Base-by-base conservation (phyloP, 306 rosid species). In the Cicer bijugum region DNA sequence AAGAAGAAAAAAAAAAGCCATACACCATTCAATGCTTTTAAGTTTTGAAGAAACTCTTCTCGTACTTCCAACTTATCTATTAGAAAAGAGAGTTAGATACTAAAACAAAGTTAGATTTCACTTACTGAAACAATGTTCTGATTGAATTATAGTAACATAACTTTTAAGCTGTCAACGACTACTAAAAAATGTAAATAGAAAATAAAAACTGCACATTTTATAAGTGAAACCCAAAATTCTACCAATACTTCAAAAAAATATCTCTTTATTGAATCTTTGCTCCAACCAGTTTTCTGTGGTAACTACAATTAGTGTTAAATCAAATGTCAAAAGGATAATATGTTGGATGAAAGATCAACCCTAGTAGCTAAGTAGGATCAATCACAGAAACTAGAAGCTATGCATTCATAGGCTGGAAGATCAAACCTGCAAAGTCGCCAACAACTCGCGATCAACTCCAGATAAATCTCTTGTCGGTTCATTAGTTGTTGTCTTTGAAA, bases 391-490 rank as follows among this genome's bases (percentile, higher is more conserved):
- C 60, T 28, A 78, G 67, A 66, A 58, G 64, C 14, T 48, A 17
- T 35, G 53, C 56, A 77, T 28, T 39, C 59, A 77, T 3, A 55
- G 63, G 71, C 47, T 9, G 64, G 68, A 68, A 61, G 63, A 63
- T 9, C 85, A 67, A 82, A 93, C 98, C 98, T 93, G 98, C 77
- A 93, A 81, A 80, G 77, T 77, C 77, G 88, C 97, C 74, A 91
- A 82, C n/a, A 88, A 43, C 75, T 91, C 97, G 8, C 87, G 89
- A 55, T 90, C 97, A 84, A 84, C 71, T 67, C 85, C 82, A 72
- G 81, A 68, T 64, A 82, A 71, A 15, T 86, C 96, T 85, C 82
- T 89, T 63, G 51, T 67, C 47, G 78, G 51, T 53, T 88, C 97
- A 67, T 82, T 86, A 46, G 59, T 58, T 2, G 59, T 53, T 2